Evolutionary conservation across 805 yeast genomes (phyloP).

Genomic region (Brettanomyces sp.): DNA sequence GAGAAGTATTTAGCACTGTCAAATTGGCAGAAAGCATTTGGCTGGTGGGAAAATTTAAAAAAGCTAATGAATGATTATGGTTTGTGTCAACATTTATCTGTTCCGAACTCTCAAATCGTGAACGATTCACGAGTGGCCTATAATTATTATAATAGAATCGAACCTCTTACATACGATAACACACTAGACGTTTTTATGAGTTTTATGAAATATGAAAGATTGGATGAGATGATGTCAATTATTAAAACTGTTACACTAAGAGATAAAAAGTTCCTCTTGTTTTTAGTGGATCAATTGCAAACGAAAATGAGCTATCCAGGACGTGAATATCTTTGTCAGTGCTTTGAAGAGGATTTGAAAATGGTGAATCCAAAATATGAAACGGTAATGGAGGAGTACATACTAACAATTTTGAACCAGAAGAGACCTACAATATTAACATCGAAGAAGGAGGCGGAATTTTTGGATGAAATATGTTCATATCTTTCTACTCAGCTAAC

Average conservation of each 20-base stretch:
- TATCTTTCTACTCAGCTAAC: constrained; percentile 3
- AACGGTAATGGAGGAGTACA: constrained; percentile 9
- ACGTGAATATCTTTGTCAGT: constrained; percentile 15
- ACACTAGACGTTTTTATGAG: constrained; percentile 16
- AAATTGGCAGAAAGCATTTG: constrained; percentile 19
- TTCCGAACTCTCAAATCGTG: constrained; percentile 14
- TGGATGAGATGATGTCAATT: constrained; percentile 14
- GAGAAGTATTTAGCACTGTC: constrained; percentile 21
- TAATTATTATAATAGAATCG: constrained; percentile 21
- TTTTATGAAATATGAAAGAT: constrained; percentile 12
- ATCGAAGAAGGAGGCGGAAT: constrained; percentile 13
- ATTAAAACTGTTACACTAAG: constrained; percentile 13
- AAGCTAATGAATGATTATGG: constrained; percentile 18
- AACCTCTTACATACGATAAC: constrained; percentile 18
- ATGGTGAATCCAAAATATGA: constrained; percentile 5
- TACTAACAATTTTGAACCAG: constrained; percentile 10
- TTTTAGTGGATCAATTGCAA: constrained; percentile 11
- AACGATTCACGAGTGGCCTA: constrained; percentile 15
- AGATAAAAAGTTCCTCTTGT: constrained; percentile 14
- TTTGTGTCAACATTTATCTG: constrained; percentile 11
- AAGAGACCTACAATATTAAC: constrained; percentile 5
- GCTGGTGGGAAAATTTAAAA: constrained; percentile 25
- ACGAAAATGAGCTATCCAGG: constrained; percentile 13
- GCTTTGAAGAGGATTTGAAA: constrained; percentile 5
- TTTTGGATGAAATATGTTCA: constrained; percentile 13